A percentile compares a stretch with the other conserved stretches of the same genome.
These are phyloP conservation scores for Raphanus hybrid DNA, from an alignment of 441 rosid species.

Conservation along the genomic window DNA sequence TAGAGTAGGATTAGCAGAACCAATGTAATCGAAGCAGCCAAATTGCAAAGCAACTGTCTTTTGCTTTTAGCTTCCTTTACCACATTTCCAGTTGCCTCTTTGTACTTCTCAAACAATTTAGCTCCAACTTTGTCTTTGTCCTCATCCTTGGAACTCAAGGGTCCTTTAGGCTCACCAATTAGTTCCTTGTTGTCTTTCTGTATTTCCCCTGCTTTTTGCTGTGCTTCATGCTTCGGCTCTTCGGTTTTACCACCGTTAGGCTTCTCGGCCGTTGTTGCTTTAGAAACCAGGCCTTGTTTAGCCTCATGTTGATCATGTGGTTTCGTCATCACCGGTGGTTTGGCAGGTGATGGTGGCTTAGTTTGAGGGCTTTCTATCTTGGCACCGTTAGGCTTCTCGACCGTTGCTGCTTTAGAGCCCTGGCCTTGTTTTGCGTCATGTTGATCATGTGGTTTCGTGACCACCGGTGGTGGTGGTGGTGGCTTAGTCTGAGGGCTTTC, in stretches of 20 bases:
- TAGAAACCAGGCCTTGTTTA: constrained; percentile 16
- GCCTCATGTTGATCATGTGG: constrained; percentile 28
- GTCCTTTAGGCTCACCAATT: constrained; percentile 28
- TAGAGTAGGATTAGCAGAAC: constrained; percentile 49
- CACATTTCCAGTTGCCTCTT: constrained; percentile 42
- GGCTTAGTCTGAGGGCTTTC: constrained; percentile 42
- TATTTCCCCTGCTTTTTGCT: constrained; percentile 25
- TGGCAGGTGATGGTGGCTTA: constrained; percentile 36
- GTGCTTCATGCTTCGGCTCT: constrained; percentile 32
- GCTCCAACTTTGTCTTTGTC: constrained; percentile 40
- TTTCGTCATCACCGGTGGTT: constrained; percentile 29
- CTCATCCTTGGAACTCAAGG: constrained; percentile 35
- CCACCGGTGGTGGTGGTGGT: constrained; percentile 16
- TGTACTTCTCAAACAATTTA: constrained; percentile 32
- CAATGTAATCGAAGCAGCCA: constrained; percentile 47
- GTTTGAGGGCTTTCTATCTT: background rate
- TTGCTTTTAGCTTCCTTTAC: constrained; percentile 48
- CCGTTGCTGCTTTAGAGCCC: constrained; percentile 19
- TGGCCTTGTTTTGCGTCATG: constrained; percentile 32
- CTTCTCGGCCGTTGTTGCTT: too few relatives aligned
- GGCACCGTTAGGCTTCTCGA: constrained; percentile 12
- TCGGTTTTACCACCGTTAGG: constrained; percentile 6
- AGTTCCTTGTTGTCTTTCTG: constrained; percentile 8
- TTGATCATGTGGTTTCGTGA: constrained; percentile 24
- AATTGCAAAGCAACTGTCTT: constrained; percentile 47